Percentiles rank a stretch among this genome's conserved stretches.
Conservation (phyloP, 2,329 filamentous ascomycete genomes). For the Zymoseptoria tritici region DNA sequence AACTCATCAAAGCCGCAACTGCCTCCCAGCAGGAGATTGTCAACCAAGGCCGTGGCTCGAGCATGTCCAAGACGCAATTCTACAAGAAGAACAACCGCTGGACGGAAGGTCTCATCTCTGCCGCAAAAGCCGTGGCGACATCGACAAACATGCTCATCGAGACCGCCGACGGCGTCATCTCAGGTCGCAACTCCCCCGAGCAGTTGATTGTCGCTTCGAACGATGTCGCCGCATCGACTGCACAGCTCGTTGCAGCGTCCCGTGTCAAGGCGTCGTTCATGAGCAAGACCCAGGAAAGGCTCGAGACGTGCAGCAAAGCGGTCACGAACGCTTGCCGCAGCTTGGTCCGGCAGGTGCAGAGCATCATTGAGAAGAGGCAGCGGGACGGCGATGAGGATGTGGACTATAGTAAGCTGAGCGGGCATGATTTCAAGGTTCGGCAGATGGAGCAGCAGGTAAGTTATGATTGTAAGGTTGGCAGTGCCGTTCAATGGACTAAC, state of each 20-base stretch:
- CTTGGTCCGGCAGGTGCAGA: slow-evolving; percentile 87
- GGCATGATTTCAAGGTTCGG: slow-evolving; percentile 94
- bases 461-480: slow-evolving; percentile 16
- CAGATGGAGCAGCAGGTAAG: slow-evolving; percentile 99
- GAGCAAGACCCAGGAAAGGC: slow-evolving; percentile 87
- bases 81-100: slow-evolving; percentile 99
- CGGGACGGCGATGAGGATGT: slow-evolving; percentile 69
- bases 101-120: slow-evolving; percentile 96
- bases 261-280: slow-evolving; percentile 97
- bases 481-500: slow-evolving; percentile 2
- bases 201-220: slow-evolving; percentile 97
- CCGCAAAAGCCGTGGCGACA: slow-evolving; percentile 87
- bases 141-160: slow-evolving; percentile 96
- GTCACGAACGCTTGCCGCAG: slow-evolving; percentile 82
- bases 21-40: slow-evolving; percentile 94
- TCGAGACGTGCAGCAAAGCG: slow-evolving; percentile 87
- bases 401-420: slow-evolving; percentile 80
- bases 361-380: slow-evolving; percentile 82
- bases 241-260: slow-evolving; percentile 89
- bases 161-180: slow-evolving; percentile 92
- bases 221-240: slow-evolving; percentile 90
- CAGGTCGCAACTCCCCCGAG: slow-evolving; percentile 84
- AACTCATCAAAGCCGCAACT: slow-evolving; percentile 90
- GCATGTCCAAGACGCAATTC: slow-evolving; percentile 72
- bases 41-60: slow-evolving; percentile 75